Evolutionary conservation across 2,329 filamentous ascomycete species (phyloP), one percentile per base, ranked within the genome.

Genomic region (Pseudodiploospora longispora): DNA sequence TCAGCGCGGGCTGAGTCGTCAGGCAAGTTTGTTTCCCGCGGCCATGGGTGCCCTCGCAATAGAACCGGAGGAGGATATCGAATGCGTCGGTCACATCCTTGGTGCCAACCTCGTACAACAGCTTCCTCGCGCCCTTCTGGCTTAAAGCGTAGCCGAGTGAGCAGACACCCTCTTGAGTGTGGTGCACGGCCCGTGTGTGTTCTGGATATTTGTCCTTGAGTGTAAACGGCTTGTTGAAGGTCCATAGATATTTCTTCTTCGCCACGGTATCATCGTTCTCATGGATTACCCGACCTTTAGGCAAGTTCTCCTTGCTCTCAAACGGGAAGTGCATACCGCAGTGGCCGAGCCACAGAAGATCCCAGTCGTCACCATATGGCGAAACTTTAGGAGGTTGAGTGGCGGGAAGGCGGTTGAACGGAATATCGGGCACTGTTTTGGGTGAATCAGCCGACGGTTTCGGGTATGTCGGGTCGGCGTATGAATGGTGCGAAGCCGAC

Each of bases 321-420:
- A 65, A 64, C 50, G 58, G 46, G 58, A 62, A 41, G 49, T 51
- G 53, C 56, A 61, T 19, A 63, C 67, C 45, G 67, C 74, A 52
- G 47, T 71, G 68, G 9, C 72, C 72, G 2, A 72, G 56, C 71
- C 71, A 75, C 4, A 75, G 60, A 6, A 75, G 45, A 44, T 76
- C 72, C 73, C 72, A 76, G 43, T 67, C 55, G 42, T 68, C 66
- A 9, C 72, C 70, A 46, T 74, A 72, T 0, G 71, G 68, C 1
- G 68, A 69, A 2, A 30, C 36, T 41, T 35, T 34, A 36, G 44
- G 30, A 8, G 30, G 29, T 3, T 3, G 10, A 4, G 39, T 41
- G 32, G 31, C 7, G 9, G 10, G 40, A 31, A 10, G 36, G n/a
- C 36, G 44, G 36, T n/a, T 10, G 8, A 34, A 43, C 27, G 6